phyloP scores from a whole-genome alignment of 2,329 filamentous ascomycete genomes.

The Periconia digitata region DNA sequence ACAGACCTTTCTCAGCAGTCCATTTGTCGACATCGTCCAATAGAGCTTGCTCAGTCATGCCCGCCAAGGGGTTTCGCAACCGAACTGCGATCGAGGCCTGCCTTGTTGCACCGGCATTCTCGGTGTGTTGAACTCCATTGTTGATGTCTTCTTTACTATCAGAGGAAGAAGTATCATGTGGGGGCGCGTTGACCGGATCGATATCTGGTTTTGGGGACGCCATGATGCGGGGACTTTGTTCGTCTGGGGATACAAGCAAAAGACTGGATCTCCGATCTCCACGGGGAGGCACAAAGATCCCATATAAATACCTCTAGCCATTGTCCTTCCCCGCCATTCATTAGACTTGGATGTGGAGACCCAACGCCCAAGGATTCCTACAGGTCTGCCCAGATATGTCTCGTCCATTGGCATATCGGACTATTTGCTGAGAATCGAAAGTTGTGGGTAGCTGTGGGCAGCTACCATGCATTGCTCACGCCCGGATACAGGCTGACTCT shows the following conservation, averaged over 20 bases:
- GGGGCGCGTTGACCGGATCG: constrained; percentile 25
- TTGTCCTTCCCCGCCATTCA: neutral
- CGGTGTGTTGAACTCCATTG: constrained; percentile 20
- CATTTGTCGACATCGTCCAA: constrained; percentile 59
- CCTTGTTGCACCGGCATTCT: constrained; percentile 18
- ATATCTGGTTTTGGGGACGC: constrained; percentile 26
- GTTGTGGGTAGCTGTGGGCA: constrained; percentile 16
- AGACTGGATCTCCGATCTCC: neutral
- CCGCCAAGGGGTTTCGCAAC: constrained; percentile 58
- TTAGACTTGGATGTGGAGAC: constrained; percentile 7
- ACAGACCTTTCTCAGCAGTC: constrained; percentile 52
- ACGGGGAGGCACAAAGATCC: neutral
- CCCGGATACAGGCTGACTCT: constrained; percentile 11
- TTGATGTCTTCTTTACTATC: constrained; percentile 27
- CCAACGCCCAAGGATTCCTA: constrained; percentile 16
- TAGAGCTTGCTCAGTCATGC: constrained; percentile 55
- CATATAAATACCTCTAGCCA: neutral
- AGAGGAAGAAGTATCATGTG: constrained; percentile 17
- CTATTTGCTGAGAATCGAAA: constrained; percentile 15
- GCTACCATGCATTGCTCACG: constrained; percentile 14
- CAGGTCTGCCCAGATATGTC: constrained; percentile 6
- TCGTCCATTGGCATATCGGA: constrained; percentile 29
- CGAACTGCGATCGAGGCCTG: constrained; percentile 27
- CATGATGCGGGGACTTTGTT: constrained; percentile 9
- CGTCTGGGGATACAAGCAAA: neutral